A percentile compares a stretch with the other conserved stretches of the same genome.
phyloP scores from a whole-genome alignment of 805 yeast genomes.

The Myxozyma geophila region DNA sequence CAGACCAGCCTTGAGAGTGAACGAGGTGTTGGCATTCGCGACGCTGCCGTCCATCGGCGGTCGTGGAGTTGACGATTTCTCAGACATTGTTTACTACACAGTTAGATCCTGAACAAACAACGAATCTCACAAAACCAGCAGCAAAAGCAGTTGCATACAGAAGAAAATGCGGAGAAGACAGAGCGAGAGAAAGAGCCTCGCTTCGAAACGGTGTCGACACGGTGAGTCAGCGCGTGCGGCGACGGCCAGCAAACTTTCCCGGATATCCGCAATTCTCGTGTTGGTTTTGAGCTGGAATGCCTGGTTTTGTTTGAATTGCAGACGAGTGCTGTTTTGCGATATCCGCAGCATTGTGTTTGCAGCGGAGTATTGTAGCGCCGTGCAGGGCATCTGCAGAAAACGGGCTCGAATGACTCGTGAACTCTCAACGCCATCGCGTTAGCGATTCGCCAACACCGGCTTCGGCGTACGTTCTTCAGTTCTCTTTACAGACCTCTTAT shows the following conservation, averaged over 20 bases:
- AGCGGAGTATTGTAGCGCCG: too few species aligned
- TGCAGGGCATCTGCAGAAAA: too few species aligned
- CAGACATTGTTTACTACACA: not conserved
- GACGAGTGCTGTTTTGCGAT: too few species aligned
- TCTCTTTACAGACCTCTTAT: not conserved
- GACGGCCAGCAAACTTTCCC: not conserved
- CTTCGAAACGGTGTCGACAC: not conserved
- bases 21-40: conserved; percentile 35
- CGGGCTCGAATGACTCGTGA: not conserved
- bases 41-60: conserved; percentile 39
- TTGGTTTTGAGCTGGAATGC: too few species aligned
- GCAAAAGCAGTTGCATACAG: not conserved
- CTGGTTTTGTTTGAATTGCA: too few species aligned
- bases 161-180: not conserved
- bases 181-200: not conserved
- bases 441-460: too few species aligned
- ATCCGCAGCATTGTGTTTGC: too few species aligned
- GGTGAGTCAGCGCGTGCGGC: too few species aligned
- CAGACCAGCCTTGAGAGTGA: conserved; percentile 70
- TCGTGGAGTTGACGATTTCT: conserved; percentile 35
- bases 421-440: conserved; percentile 2
- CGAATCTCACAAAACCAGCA: not conserved
- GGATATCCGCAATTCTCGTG: not conserved
- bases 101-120: not conserved
- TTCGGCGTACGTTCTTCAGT: not conserved